Percentiles rank a stretch among this genome's conserved stretches.
phyloP scores from a whole-genome alignment of 1,139 yeast genomes.

The Suzukiozyma palmioleophila region DNA sequence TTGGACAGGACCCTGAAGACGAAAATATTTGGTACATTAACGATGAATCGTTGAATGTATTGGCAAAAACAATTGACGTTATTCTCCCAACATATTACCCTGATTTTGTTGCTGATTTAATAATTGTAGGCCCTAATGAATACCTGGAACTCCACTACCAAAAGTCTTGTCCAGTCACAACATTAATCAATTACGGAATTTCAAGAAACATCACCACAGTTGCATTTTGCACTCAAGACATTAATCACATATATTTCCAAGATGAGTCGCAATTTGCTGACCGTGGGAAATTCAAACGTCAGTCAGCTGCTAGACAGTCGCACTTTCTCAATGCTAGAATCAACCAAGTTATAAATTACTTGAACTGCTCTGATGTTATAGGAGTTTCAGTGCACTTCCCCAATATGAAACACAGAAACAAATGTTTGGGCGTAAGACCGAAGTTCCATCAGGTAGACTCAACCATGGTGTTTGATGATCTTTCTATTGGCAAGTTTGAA shows the following conservation, averaged over 20 bases:
- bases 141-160: slow-evolving; percentile 12
- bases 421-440: slow-evolving; percentile 1
- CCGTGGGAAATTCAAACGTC: slow-evolving; percentile 16
- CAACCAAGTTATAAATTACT: slow-evolving; percentile 14
- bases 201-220: slow-evolving; percentile 25
- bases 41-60: slow-evolving; percentile 25
- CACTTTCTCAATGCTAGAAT: slow-evolving; percentile 23
- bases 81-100: slow-evolving; percentile 29
- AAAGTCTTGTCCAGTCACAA: slow-evolving; percentile 4
- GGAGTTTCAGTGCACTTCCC: slow-evolving; percentile 29
- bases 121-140: slow-evolving; percentile 38
- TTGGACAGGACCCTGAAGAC: slow-evolving; percentile 34
- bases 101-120: slow-evolving; percentile 31
- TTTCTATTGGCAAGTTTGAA: neutral
- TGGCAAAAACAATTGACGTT: slow-evolving; percentile 29
- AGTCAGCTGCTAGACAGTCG: slow-evolving; percentile 23
- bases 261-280: slow-evolving; percentile 24
- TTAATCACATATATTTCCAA: slow-evolving; percentile 29
- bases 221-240: slow-evolving; percentile 24
- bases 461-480: neutral
- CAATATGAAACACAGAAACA: slow-evolving; percentile 19
- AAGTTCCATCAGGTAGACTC: neutral
- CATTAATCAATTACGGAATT: slow-evolving; percentile 18
- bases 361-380: slow-evolving; percentile 7
- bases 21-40: slow-evolving; percentile 38